Percentiles rank a stretch among this genome's conserved stretches.
These are phyloP conservation scores for Hymenoscyphus scutula DNA, from an alignment of 2,329 filamentous ascomycete species.

Conservation along the genomic window DNA sequence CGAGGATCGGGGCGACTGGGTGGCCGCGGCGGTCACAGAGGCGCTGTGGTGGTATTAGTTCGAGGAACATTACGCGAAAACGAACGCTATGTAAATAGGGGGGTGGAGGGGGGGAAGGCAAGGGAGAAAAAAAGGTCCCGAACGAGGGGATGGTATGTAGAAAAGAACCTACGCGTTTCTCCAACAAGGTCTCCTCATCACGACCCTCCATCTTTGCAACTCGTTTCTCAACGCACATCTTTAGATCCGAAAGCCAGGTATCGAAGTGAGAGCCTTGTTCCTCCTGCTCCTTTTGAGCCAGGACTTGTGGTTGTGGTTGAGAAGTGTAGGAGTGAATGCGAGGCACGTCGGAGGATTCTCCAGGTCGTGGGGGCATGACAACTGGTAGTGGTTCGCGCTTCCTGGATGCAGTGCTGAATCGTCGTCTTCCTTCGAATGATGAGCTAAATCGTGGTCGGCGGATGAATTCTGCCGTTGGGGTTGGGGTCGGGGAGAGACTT, in stretches of 20 bases:
- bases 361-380: neutral
- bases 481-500: neutral
- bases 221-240: neutral
- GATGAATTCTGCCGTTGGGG: neutral
- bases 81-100: neutral
- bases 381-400: slow-evolving; percentile 4
- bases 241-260: neutral
- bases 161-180: neutral
- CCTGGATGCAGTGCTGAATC: neutral
- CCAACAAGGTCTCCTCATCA: neutral
- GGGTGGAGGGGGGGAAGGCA: neutral
- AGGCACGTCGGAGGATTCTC: neutral
- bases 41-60: neutral
- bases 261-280: neutral
- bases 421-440: neutral
- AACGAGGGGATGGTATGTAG: neutral
- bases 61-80: neutral
- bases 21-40: neutral
- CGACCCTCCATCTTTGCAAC: neutral
- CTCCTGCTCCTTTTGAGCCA: neutral
- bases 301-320: neutral
- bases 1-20: neutral
- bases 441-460: neutral
- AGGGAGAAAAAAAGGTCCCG: too few species aligned
- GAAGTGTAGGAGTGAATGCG: neutral